Evolutionary conservation across 768 basidiomycete genomes (phyloP).

Genomic region (Tephrocybe rancida): DNA sequence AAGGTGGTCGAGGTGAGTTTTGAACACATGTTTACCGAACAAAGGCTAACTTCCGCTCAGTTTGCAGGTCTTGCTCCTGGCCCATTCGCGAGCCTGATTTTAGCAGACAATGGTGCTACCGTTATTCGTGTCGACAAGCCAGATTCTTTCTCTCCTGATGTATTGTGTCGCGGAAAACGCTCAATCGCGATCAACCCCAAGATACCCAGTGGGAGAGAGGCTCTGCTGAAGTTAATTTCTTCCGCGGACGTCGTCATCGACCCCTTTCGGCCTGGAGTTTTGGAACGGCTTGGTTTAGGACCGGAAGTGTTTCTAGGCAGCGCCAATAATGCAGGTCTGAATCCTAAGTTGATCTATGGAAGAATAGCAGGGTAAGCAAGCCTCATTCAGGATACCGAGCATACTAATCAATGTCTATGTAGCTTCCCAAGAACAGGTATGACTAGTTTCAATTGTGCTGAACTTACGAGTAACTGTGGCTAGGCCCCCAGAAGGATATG

Average conservation of each 20-base stretch:
- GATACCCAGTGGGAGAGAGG: slow-evolving; percentile 52
- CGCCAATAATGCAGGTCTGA: slow-evolving; percentile 47
- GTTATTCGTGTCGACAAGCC: slow-evolving; percentile 77
- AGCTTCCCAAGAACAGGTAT: slow-evolving; percentile 68
- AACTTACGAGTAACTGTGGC: slow-evolving; percentile 17
- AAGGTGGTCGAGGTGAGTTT: slow-evolving; percentile 26
- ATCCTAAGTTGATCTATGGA: slow-evolving; percentile 71
- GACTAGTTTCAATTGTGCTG: neutral
- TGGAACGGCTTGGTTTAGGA: slow-evolving; percentile 77
- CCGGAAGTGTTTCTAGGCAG: slow-evolving; percentile 71
- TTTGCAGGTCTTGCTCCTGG: slow-evolving; percentile 85
- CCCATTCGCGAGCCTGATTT: slow-evolving; percentile 75
- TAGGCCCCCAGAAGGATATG: slow-evolving; percentile 75
- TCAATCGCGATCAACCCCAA: slow-evolving; percentile 77
- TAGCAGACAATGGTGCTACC: slow-evolving; percentile 79
- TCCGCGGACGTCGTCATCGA: slow-evolving; percentile 83
- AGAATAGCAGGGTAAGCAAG: slow-evolving; percentile 67
- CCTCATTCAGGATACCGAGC: neutral
- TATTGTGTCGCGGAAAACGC: slow-evolving; percentile 73
- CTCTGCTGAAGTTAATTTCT: slow-evolving; percentile 58
- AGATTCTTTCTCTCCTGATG: slow-evolving; percentile 43
- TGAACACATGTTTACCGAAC: neutral
- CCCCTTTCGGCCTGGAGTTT: slow-evolving; percentile 81
- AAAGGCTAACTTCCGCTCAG: slow-evolving; percentile 32
- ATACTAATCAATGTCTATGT: neutral